Evolutionary conservation across 2,329 filamentous ascomycete genomes (phyloP), one percentile per base, ranked within the genome.

Genomic region (Colletotrichum gigasporum): DNA sequence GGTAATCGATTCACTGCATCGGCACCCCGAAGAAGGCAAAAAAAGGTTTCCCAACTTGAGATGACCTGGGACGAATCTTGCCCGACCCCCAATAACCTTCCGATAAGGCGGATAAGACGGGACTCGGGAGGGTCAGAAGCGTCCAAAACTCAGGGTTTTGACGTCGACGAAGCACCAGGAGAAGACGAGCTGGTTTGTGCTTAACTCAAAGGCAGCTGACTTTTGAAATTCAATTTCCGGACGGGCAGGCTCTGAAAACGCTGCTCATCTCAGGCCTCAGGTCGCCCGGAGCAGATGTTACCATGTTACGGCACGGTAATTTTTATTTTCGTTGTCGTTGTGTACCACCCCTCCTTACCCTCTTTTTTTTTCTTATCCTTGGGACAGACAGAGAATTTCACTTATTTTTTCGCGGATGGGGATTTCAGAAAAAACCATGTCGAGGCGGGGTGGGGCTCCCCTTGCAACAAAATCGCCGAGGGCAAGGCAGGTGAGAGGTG

Each of bases 381-480:
- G 7, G 26, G n/a, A 34, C n/a, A n/a, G n/a, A n/a, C n/a, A n/a
- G n/a, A n/a, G n/a, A n/a, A n/a, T 37, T 30, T 5, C 26, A 20
- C 2, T 35, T 24, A 22, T 20, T 37, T 41, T 32, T 41, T 30
- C 14, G 37, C 44, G 39, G 26, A 60, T 60, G 47, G 56, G 30
- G 32, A 41, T 42, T 34, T 26, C 22, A 20, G 32, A 30, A 53
- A 41, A 53, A 14, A 50, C 16, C 50, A 65, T 63, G 51, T 51
- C 24, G 44, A 48, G 44, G 35, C 42, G 28, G 8, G 26, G 30
- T 63, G 58, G 63, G 63, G 63, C 24, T 30, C 51, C 55, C 55
- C 55, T 58, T 42, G 45, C 28, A 28, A 58, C 44, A 63, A 65
- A 65, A 65, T 65, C 63, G 63, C 63, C 63, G 63, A 65, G 24